These are phyloP conservation scores for Umbelopsis sp. DNA, from an alignment of 192 early-diverging fungal genomes.

Conservation along the genomic window DNA sequence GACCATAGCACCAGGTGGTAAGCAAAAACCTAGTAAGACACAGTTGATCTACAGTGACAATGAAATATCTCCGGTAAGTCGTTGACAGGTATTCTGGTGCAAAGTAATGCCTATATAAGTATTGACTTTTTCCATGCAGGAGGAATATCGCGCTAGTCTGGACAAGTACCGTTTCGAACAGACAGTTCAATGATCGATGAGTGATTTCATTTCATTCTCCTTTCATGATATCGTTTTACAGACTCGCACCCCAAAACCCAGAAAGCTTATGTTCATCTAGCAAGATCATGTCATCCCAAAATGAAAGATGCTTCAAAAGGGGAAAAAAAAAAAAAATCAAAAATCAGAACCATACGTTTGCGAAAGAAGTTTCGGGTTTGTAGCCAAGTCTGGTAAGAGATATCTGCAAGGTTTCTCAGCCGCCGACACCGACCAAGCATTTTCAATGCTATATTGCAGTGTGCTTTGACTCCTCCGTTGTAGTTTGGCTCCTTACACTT, in stretches of 20 bases:
- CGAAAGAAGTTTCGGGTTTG: neutral
- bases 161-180: slow-evolving; percentile 26
- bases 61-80: slow-evolving; percentile 57
- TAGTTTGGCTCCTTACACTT: too few relatives aligned
- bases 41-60: slow-evolving; percentile 51
- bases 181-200: slow-evolving; percentile 18
- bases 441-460: too few relatives aligned
- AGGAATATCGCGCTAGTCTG: slow-evolving; percentile 28
- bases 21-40: slow-evolving; percentile 36
- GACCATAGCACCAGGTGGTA: slow-evolving; percentile 16
- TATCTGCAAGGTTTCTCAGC: neutral
- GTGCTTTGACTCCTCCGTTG: too few relatives aligned
- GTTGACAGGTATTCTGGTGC: neutral
- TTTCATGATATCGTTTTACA: slow-evolving; percentile 6
- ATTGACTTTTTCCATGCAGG: slow-evolving; percentile 14
- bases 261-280: too few relatives aligned
- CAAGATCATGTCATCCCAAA: too few relatives aligned
- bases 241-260: too few relatives aligned
- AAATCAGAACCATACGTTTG: neutral
- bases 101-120: neutral
- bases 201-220: slow-evolving; percentile 21
- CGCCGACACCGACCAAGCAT: neutral
- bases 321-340: too few relatives aligned
- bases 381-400: slow-evolving; percentile 15
- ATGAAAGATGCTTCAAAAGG: neutral